These are phyloP conservation scores for Aspergillus jensenii DNA, from an alignment of 2,329 filamentous ascomycete genomes.

Conservation along the genomic window DNA sequence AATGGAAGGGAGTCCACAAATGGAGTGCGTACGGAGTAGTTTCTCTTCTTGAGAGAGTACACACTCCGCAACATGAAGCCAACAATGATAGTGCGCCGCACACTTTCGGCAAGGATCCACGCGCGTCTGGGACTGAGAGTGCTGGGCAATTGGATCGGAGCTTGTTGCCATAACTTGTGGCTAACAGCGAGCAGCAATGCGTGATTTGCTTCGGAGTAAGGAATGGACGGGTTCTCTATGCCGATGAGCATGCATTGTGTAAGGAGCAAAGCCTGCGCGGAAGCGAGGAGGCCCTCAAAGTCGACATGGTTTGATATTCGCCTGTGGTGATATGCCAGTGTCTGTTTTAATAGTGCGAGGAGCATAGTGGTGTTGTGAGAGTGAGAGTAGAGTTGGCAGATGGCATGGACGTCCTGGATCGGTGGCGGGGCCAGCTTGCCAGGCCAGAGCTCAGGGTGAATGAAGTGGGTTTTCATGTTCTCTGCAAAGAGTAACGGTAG, in stretches of 20 bases:
- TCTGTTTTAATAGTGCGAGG: constrained; percentile 12
- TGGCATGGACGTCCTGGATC: constrained; percentile 18
- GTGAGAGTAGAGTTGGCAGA: constrained; percentile 19
- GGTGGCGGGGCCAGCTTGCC: constrained; percentile 4
- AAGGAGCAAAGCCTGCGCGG: constrained; percentile 25
- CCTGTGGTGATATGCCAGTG: constrained; percentile 12
- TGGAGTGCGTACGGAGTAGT: constrained; percentile 28
- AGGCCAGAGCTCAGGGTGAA: constrained; percentile 25
- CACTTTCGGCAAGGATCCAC: constrained; percentile 34
- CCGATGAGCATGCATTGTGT: constrained; percentile 26
- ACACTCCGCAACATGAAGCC: constrained; percentile 30
- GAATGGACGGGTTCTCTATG: constrained; percentile 6
- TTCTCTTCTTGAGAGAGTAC: constrained; percentile 28
- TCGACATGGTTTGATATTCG: constrained; percentile 11
- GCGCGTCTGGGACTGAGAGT: constrained; percentile 25
- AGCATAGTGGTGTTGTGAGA: constrained; percentile 1
- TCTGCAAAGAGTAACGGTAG: constrained; percentile 19
- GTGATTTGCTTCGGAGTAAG: constrained; percentile 19
- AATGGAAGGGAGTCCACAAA: constrained; percentile 31
- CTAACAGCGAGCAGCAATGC: constrained; percentile 20
- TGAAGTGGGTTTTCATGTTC: constrained; percentile 23
- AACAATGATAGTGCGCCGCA: constrained; percentile 33
- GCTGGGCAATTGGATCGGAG: constrained; percentile 25
- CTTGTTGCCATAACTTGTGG: constrained; percentile 24
- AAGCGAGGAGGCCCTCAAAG: constrained; percentile 27